These are phyloP conservation scores for Filosporella fistucella DNA, from an alignment of 495 filamentous ascomycete species.

Conservation along the genomic window DNA sequence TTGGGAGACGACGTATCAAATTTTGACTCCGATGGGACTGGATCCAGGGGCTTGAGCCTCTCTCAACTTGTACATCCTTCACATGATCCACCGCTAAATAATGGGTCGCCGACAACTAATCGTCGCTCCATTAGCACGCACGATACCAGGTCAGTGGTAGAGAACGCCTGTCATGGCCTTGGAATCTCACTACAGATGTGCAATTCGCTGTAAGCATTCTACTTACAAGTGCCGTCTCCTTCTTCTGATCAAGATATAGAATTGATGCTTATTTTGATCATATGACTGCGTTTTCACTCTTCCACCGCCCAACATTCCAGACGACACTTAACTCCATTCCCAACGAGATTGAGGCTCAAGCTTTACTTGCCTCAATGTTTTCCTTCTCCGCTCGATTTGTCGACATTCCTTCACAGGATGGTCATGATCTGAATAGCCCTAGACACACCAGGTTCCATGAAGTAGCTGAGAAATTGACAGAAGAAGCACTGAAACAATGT, in stretches of 20 bases:
- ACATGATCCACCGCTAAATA: conserved; percentile 18
- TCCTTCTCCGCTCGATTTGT: conserved; percentile 24
- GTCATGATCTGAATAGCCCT: too few species aligned
- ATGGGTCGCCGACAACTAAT: too few species aligned
- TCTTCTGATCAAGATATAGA: conserved; percentile 10
- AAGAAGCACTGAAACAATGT: conserved; percentile 22
- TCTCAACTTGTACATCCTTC: conserved; percentile 23
- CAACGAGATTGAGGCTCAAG: conserved; percentile 16
- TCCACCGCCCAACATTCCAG: conserved; percentile 23
- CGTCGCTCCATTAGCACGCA: too few species aligned
- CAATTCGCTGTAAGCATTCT: neutral
- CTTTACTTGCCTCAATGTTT: conserved; percentile 28
- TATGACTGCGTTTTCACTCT: conserved; percentile 28
- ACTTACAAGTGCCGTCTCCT: neutral
- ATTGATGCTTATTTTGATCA: conserved; percentile 27
- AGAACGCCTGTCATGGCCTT: neutral
- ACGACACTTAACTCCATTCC: conserved; percentile 22
- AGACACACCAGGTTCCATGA: too few species aligned
- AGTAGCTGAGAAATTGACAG: conserved; percentile 18
- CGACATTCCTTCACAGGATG: conserved; percentile 6
- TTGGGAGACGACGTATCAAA: too few species aligned
- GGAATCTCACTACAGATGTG: neutral
- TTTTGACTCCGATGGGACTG: too few species aligned
- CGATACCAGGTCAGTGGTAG: neutral
- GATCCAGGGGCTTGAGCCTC: conserved; percentile 12